Evolutionary conservation across 2,329 filamentous ascomycete genomes (phyloP).

Genomic region (Aspergillus fumigatiaffinis): DNA sequence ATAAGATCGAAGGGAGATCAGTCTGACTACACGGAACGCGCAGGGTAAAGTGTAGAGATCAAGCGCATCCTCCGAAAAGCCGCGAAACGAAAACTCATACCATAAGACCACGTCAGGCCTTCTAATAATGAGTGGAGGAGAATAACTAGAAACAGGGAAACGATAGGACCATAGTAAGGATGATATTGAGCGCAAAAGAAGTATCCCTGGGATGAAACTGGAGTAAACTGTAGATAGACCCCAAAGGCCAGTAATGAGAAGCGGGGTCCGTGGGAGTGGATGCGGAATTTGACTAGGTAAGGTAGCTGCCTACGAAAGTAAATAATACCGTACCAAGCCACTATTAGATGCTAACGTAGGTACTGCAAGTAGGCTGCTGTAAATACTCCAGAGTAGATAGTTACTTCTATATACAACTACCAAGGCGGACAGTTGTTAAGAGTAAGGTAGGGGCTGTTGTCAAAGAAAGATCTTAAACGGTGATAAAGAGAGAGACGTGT

Average conservation of each 20-base stretch:
- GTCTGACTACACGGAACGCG: neutral
- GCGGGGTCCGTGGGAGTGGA: neutral
- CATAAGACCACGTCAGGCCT: neutral
- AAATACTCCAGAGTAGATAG: neutral
- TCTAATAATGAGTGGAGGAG: neutral
- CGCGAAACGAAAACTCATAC: neutral
- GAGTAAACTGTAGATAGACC: neutral
- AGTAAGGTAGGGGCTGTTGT: neutral
- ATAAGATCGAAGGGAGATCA: neutral
- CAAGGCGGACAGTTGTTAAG: neutral
- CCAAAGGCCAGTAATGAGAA: neutral
- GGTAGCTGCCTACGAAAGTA: too few species aligned
- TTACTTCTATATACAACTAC: neutral
- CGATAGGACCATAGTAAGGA: slow-evolving; percentile 2
- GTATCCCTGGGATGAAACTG: neutral
- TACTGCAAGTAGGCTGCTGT: neutral
- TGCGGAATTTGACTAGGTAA: neutral
- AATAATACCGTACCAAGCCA: too few species aligned
- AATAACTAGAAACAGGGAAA: slow-evolving; percentile 1
- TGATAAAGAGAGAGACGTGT: too few species aligned
- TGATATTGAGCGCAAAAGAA: slow-evolving; percentile 1
- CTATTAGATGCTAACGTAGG: too few species aligned
- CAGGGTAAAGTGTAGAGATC: neutral
- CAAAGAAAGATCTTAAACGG: neutral
- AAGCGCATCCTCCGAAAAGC: neutral